Evolutionary conservation across 352 stramenopile genomes (phyloP).

Genomic region (Globisporangium solare): DNA sequence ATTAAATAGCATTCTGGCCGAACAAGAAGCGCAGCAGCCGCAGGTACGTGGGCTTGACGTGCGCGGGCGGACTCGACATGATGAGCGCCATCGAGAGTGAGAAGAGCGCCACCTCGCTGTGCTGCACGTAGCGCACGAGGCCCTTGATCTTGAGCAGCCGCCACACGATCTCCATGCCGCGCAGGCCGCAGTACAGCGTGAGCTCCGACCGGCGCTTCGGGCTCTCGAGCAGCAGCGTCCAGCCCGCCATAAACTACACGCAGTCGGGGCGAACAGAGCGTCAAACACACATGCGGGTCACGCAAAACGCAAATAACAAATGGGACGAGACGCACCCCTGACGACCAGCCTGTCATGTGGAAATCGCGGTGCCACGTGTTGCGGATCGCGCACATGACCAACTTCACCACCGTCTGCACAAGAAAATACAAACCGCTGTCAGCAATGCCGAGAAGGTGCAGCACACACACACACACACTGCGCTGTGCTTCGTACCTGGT

Average conservation of each 20-base stretch:
- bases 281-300: too few relatives aligned
- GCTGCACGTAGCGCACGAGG: slow-evolving; percentile 66
- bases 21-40: slow-evolving; percentile 81
- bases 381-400: slow-evolving; percentile 66
- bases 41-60: slow-evolving; percentile 86
- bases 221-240: slow-evolving; percentile 71
- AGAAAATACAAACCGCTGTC: not conserved
- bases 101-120: slow-evolving; percentile 79
- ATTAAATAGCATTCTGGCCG: slow-evolving; percentile 65
- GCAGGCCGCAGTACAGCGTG: slow-evolving; percentile 81
- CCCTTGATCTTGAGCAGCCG: slow-evolving; percentile 61
- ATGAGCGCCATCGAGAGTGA: slow-evolving; percentile 82
- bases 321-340: slow-evolving; percentile 52
- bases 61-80: slow-evolving; percentile 70
- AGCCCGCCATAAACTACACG: slow-evolving; percentile 55
- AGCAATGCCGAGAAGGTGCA: too few relatives aligned
- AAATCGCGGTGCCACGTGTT: slow-evolving; percentile 76
- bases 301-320: too few relatives aligned
- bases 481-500: slow-evolving; percentile 49
- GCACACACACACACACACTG: not conserved
- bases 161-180: slow-evolving; percentile 79
- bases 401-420: slow-evolving; percentile 57
- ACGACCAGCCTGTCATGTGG: slow-evolving; percentile 30
- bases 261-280: not conserved
- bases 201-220: slow-evolving; percentile 80